Conservation (phyloP, 2,329 filamentous ascomycete species). For the Clonostachys chloroleuca region DNA sequence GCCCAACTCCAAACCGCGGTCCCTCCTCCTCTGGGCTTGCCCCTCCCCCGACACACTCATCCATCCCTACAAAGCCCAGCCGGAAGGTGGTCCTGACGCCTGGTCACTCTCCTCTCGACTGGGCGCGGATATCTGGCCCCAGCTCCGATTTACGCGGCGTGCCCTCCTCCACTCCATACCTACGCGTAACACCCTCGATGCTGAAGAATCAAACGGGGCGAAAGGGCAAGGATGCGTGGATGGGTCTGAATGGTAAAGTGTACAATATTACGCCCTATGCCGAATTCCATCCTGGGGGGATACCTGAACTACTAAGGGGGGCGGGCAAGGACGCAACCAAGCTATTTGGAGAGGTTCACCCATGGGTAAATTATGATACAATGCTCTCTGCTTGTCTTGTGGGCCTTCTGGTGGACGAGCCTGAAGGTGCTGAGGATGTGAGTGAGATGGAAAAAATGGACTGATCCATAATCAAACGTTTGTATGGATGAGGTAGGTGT, state of each 20-base stretch:
- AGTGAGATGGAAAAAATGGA: constrained; percentile 59
- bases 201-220: constrained; percentile 76
- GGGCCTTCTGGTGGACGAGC: constrained; percentile 58
- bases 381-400: constrained; percentile 62
- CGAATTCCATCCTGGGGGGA: constrained; percentile 85
- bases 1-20: constrained; percentile 34
- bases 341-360: constrained; percentile 63
- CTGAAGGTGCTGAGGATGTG: constrained; percentile 23
- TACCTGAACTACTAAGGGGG: constrained; percentile 63
- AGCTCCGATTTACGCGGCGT: constrained; percentile 64
- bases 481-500: no score
- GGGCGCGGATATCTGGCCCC: constrained; percentile 73
- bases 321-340: constrained; percentile 59
- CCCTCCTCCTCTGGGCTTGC: constrained; percentile 35
- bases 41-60: constrained; percentile 49
- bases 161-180: constrained; percentile 43
- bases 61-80: constrained; percentile 49
- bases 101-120: constrained; percentile 92
- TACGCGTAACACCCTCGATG: constrained; percentile 78
- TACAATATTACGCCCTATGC: constrained; percentile 93
- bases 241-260: constrained; percentile 80
- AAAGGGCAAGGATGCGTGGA: constrained; percentile 86
- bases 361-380: constrained; percentile 69
- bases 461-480: background rate
- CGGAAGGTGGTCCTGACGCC: constrained; percentile 80